Conservation (phyloP, 192 early-diverging fungal species). For the Podochytrium sp. region DNA sequence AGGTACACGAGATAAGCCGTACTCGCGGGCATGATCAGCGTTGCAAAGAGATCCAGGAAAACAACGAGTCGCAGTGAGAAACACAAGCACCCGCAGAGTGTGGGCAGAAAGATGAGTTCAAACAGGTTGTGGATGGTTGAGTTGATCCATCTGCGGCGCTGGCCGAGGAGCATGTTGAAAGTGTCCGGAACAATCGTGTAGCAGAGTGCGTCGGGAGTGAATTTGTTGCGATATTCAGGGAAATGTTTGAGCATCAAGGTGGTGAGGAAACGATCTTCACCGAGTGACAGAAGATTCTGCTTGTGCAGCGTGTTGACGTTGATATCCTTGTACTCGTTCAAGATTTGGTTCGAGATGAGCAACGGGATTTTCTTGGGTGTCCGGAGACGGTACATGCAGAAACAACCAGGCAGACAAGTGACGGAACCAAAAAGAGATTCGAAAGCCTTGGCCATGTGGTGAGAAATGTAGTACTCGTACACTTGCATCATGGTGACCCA, state of each 20-base stretch:
- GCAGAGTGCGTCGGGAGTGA: conserved; percentile 88
- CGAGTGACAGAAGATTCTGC: conserved; percentile 94
- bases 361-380: conserved; percentile 86
- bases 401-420: conserved; percentile 97
- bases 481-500: conserved; percentile 99
- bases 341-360: conserved; percentile 82
- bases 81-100: conserved; percentile 95
- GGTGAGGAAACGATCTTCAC: conserved; percentile 95
- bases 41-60: conserved; percentile 91
- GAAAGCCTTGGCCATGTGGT: conserved; percentile 96
- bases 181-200: conserved; percentile 92
- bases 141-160: conserved; percentile 98
- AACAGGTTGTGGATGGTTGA: conserved; percentile 97
- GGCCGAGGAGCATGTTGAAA: conserved; percentile 86
- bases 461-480: conserved; percentile 97
- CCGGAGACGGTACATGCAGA: conserved; percentile 96
- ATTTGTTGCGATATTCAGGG: conserved; percentile 93
- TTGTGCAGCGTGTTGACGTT: conserved; percentile 94
- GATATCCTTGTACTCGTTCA: conserved; percentile 90
- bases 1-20: conserved; percentile 74
- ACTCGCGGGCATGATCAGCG: conserved; percentile 89
- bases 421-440: conserved; percentile 97
- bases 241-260: conserved; percentile 85
- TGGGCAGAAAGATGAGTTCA: conserved; percentile 90
- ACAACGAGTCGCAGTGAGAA: conserved; percentile 98